Conservation (phyloP, 495 filamentous ascomycete species). For the Cladorrhinum samala region DNA sequence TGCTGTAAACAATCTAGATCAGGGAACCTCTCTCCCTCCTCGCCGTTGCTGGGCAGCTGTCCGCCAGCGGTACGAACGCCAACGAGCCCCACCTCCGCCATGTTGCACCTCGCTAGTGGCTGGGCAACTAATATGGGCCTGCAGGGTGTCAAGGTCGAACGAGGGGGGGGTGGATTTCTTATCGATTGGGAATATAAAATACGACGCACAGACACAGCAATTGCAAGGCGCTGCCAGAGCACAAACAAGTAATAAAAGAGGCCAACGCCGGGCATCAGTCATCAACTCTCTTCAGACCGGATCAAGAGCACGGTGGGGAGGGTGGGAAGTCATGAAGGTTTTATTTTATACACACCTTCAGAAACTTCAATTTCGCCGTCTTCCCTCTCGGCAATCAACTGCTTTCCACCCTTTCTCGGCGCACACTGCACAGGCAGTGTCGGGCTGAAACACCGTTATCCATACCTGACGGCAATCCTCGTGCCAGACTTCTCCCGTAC, state of each 20-base stretch:
- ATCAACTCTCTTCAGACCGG: too few relatives aligned
- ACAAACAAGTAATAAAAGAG: too few relatives aligned
- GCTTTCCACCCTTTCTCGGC: too few relatives aligned
- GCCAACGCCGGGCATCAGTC: too few relatives aligned
- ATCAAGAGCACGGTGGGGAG: too few relatives aligned
- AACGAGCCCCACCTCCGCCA: slow-evolving; percentile 19
- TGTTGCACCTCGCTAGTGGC: slow-evolving; percentile 11
- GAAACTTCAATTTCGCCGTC: too few relatives aligned
- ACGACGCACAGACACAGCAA: background rate
- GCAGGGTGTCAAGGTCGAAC: background rate
- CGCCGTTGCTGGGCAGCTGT: slow-evolving; percentile 18
- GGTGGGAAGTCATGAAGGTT: too few relatives aligned
- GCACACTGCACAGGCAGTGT: background rate
- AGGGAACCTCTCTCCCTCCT: slow-evolving; percentile 23
- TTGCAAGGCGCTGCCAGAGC: background rate
- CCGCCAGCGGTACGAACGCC: slow-evolving; percentile 12
- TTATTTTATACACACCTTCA: too few relatives aligned
- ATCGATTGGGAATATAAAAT: background rate
- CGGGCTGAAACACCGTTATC: slow-evolving; percentile 1
- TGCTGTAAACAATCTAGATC: slow-evolving; percentile 26
- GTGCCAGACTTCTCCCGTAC: background rate
- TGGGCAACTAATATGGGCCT: too few relatives aligned
- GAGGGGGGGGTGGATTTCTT: background rate
- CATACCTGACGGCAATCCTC: background rate
- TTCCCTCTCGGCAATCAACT: too few relatives aligned